These are phyloP conservation scores for Sordariomycetes sp. DNA, from an alignment of 2,329 filamentous ascomycete genomes.

Conservation along the genomic window DNA sequence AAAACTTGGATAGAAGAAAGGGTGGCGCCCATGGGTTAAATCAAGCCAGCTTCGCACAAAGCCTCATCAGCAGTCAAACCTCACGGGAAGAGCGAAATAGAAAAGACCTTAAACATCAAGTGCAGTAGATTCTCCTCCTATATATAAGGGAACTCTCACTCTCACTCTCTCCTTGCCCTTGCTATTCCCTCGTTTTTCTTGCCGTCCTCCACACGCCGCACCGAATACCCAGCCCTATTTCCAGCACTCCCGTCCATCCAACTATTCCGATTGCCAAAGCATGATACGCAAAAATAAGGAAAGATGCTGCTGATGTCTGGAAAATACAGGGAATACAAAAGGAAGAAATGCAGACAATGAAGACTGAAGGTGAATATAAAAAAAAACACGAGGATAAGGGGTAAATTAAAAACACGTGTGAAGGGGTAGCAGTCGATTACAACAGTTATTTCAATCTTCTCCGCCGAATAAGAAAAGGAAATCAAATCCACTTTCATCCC, in stretches of 20 bases:
- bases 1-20: too few species aligned
- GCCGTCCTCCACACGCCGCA: not conserved
- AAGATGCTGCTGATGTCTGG: not conserved
- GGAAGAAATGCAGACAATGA: slow-evolving; percentile 1
- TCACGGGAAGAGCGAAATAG: not conserved
- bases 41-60: not conserved
- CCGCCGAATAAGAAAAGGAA: slow-evolving; percentile 8
- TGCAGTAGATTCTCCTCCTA: not conserved
- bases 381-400: slow-evolving; percentile 8
- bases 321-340: slow-evolving; percentile 6
- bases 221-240: not conserved
- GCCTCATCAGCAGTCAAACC: not conserved
- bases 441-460: not conserved
- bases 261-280: not conserved
- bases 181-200: not conserved
- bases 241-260: not conserved
- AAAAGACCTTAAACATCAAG: not conserved
- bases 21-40: not conserved
- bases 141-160: not conserved
- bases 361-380: slow-evolving; percentile 11
- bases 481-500: slow-evolving; percentile 2
- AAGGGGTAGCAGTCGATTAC: slow-evolving; percentile 3
- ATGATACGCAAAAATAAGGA: not conserved
- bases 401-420: slow-evolving; percentile 11
- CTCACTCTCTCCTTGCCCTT: not conserved